Conservation (phyloP, 1,284 basidiomycete genomes). For the Lentinula novae-zelandiae region DNA sequence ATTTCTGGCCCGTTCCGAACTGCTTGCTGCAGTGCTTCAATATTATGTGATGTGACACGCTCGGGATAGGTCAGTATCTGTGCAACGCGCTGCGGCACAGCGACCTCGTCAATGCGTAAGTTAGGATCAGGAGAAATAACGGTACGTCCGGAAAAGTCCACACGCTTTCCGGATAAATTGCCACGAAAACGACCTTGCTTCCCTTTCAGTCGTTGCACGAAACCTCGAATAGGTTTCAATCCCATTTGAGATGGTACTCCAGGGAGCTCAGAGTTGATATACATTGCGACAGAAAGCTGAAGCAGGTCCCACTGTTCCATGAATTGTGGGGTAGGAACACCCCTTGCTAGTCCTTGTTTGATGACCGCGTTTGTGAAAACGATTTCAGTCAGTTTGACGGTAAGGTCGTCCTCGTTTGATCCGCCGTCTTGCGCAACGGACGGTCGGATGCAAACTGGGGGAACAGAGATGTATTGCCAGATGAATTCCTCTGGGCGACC, state of each 20-base stretch:
- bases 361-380: conserved; percentile 94
- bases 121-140: conserved; percentile 99
- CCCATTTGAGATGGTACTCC: conserved; percentile 84
- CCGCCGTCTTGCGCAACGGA: conserved; percentile 97
- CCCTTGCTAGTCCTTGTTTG: conserved; percentile 86
- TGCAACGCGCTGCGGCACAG: conserved; percentile 94
- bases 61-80: conserved; percentile 97
- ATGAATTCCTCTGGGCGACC: conserved; percentile 97
- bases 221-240: conserved; percentile 92
- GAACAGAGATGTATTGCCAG: conserved; percentile 99
- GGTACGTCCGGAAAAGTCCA: conserved; percentile 97
- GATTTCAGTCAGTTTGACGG: conserved; percentile 97
- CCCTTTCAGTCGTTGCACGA: conserved; percentile 97
- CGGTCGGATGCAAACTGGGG: conserved; percentile 96
- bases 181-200: conserved; percentile 99
- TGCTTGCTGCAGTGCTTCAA: conserved; percentile 74
- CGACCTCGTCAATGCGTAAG: conserved; percentile 95
- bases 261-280: conserved; percentile 97
- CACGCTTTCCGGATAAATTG: conserved; percentile 97
- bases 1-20: conserved; percentile 89
- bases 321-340: conserved; percentile 83
- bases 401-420: conserved; percentile 98
- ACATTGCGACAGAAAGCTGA: conserved; percentile 93
- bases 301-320: conserved; percentile 99
- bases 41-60: conserved; percentile 91